Evolutionary conservation across 1,139 yeast genomes (phyloP), one percentile per base, ranked within the genome.

Genomic region (Ogataea hybrid): DNA sequence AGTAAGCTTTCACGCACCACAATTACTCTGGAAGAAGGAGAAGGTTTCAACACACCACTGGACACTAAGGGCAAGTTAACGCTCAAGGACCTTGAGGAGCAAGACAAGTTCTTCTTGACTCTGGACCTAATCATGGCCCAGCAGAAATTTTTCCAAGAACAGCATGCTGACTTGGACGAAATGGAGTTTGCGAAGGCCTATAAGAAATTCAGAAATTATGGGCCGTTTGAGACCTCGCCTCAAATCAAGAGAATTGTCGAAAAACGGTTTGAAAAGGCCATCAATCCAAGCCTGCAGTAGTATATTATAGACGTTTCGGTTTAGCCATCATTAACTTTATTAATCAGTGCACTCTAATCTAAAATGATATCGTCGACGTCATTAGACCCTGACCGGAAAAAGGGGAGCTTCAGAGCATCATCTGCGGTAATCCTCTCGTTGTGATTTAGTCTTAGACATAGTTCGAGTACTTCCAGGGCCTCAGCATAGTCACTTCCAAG

Each of bases 1-100:
- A 76, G 73, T 25, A 69, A 65, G 39, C 72, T 89, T 52, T 61
- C 59, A 32, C 72, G 70, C 50, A 65, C 70, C 35, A 94, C 95
- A 25, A 70, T 81, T 25, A 64, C 64, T 18, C 75, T 92, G 51
- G 75, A 75, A 21, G 66, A 68, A 10, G 96, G 94, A 41, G 97
- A 92, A 69, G 97, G 97, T 27, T 92, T 70, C 65, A 75, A 76
- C 54, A 79, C 89, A 18, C 84, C 84, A 10, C 55, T 81, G 2
- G 41, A 35, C 15, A 27, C 39, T 15, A 35, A 33, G 28, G 38
- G 39, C 2, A 37, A 36, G 11, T 11, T 41, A 14, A 34, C 40
- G 3, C 25, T 49, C 20, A 45, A 41, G 22, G 37, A 48, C 34
- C 37, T 54, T 41, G 28, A 40, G 18, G 49, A 52, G 28, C 49